phyloP scores from a whole-genome alignment of 2,329 filamentous ascomycete species.

The Aspergillus calidoustus region DNA sequence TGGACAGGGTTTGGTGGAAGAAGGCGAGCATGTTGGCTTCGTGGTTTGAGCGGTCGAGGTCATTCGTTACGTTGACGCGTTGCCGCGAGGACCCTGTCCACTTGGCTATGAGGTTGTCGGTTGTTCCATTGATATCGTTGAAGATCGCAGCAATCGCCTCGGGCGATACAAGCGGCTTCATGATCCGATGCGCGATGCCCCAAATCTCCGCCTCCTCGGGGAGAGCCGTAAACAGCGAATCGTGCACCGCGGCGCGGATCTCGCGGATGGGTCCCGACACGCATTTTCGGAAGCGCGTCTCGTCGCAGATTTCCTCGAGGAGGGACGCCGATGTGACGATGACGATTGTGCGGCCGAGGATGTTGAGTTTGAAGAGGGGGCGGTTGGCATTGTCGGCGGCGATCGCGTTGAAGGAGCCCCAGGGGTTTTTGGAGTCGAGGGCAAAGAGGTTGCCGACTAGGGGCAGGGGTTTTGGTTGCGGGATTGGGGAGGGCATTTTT shows the following conservation, averaged over 20 bases:
- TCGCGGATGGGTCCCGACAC: conserved; percentile 59
- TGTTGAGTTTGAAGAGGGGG: conserved; percentile 63
- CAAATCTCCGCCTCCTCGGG: conserved; percentile 56
- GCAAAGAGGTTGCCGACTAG: conserved; percentile 59
- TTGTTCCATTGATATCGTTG: conserved; percentile 55
- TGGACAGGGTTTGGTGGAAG: conserved; percentile 56
- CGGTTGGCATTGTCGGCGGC: conserved; percentile 58
- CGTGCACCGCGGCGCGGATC: conserved; percentile 64
- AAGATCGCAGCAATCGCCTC: conserved; percentile 48
- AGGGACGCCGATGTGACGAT: conserved; percentile 60
- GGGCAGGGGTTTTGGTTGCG: conserved; percentile 55
- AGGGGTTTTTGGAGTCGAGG: conserved; percentile 55
- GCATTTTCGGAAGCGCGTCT: conserved; percentile 61
- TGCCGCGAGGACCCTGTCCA: conserved; percentile 53
- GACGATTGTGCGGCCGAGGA: conserved; percentile 52
- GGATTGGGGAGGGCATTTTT: conserved; percentile 54
- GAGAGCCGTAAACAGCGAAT: conserved; percentile 69
- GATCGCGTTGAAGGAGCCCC: conserved; percentile 55
- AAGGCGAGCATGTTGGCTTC: conserved; percentile 57
- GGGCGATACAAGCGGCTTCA: conserved; percentile 52
- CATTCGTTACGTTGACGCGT: conserved; percentile 51
- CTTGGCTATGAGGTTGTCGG: conserved; percentile 55
- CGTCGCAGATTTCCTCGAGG: conserved; percentile 68
- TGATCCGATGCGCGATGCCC: conserved; percentile 64
- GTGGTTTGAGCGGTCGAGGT: conserved; percentile 60